Conservation (phyloP, 257 asterid species). For the Linderniella brevidens region DNA sequence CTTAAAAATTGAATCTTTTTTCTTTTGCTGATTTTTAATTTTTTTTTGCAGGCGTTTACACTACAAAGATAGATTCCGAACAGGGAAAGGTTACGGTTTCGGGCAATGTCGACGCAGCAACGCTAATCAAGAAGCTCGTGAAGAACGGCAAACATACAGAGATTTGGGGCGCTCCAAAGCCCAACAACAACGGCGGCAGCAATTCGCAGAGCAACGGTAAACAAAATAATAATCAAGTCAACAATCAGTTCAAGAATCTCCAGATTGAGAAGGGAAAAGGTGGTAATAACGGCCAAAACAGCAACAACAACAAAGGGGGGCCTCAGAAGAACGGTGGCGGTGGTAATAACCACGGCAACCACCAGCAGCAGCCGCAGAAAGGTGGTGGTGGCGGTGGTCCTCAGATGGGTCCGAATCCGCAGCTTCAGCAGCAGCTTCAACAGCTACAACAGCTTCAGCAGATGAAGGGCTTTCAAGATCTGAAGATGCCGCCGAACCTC, state of each 20-base stretch:
- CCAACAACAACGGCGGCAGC: conserved; percentile 16
- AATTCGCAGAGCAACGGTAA: conserved; percentile 33
- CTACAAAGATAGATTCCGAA: conserved; percentile 56
- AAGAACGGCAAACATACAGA: conserved; percentile 90
- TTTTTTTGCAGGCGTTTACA: conserved; percentile 55
- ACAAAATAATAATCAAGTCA: conserved; percentile 14
- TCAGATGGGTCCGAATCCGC: conserved; percentile 16
- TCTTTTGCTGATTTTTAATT: conserved; percentile 29
- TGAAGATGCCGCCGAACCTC: conserved; percentile 23
- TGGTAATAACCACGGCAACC: conserved; percentile 8
- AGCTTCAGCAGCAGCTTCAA: conserved; percentile 11
- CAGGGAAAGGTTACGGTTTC: conserved; percentile 82
- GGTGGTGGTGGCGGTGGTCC: conserved; percentile 10
- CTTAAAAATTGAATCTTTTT: no score
- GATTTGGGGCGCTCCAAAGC: conserved; percentile 82
- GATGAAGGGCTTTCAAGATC: conserved; percentile 39
- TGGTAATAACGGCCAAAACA: conserved; percentile 31
- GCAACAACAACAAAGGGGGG: conserved; percentile 14
- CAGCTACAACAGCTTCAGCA: conserved; percentile 21
- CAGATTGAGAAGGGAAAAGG: conserved; percentile 42
- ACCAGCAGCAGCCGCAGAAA: conserved; percentile 11
- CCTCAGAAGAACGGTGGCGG: conserved; percentile 17
- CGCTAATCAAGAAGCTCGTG: conserved; percentile 61
- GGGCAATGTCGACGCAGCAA: conserved; percentile 65
- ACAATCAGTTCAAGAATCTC: conserved; percentile 30